Evolutionary conservation across 1,139 yeast species (phyloP), one percentile per base, ranked within the genome.

Genomic region (Protomyces arabidopsidicola): DNA sequence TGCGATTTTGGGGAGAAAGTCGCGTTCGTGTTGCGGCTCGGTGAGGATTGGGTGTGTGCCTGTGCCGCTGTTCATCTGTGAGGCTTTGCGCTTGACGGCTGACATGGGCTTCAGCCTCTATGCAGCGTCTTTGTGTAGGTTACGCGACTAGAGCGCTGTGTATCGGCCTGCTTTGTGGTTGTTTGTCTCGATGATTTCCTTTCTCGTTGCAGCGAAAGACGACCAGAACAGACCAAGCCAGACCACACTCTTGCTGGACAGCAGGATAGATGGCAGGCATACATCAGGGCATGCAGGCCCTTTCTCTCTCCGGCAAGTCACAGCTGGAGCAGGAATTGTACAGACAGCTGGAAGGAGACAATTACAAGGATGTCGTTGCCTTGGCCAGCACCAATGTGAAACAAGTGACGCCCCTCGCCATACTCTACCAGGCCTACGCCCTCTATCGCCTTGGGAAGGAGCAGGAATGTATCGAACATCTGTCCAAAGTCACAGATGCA

Each of bases 391-490:
- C 8, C 27, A 24, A 5, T 22, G 31, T 8, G 16, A 22, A 3
- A 3, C 22, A 18, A 18, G 12, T 24, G 34, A 48, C 12, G 8
- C 56, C 48, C 10, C 48, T 42, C 10, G 20, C 4, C 45, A 22
- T 10, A 1, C 42, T 58, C 24, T 58, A 58, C 39, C n/a, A 31
- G 35, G 62, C 62, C 20, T 58, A 58, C 42, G 62, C 56, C 9
- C 53, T 39, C 20, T 58, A 58, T 34, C 27, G 56, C 9, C 62
- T 58, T 18, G 62, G 62, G 5, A n/a, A 27, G 14, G 62, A 58
- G 22, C 45, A 51, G 35, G 45, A 52, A n/a, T 58, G 62, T 22
- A 20, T 58, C 20, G 52, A 55, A 6, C 52, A 39, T 3, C 10
- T 18, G 8, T 18, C 14, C 20, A n/a, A 10, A 10, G 24, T 18